These are phyloP conservation scores for Plasmodium gallinaceum DNA, from an alignment of 169 alveolate genomes.

Conservation along the genomic window DNA sequence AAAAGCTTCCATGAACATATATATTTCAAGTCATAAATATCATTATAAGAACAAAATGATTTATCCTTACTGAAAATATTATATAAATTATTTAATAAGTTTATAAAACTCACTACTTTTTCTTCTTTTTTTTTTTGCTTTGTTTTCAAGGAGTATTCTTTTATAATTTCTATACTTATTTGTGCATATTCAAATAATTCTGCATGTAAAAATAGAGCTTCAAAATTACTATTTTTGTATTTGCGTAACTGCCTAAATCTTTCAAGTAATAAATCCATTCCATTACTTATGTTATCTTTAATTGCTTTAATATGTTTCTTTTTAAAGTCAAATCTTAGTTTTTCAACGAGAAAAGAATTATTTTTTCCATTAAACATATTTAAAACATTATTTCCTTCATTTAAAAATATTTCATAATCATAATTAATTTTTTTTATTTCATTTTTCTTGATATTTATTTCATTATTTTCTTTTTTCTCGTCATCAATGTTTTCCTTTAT, in stretches of 20 bases:
- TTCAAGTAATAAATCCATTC: constrained; percentile 34
- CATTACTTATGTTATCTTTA: constrained; percentile 43
- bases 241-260: constrained; percentile 38
- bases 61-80: constrained; percentile 41
- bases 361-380: not conserved
- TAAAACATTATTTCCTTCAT: not conserved
- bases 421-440: not conserved
- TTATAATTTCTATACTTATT: constrained; percentile 55
- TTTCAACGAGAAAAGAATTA: constrained; percentile 10
- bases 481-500: constrained; percentile 12
- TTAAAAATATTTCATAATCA: not conserved
- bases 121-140: constrained; percentile 30
- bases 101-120: constrained; percentile 20
- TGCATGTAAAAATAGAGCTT: constrained; percentile 34
- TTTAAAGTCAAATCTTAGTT: constrained; percentile 43
- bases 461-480: not conserved
- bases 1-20: constrained; percentile 37
- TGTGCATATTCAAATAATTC: constrained; percentile 63
- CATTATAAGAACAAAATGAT: constrained; percentile 26
- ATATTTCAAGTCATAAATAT: constrained; percentile 34
- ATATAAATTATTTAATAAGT: constrained; percentile 26
- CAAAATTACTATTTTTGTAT: constrained; percentile 27
- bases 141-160: constrained; percentile 16
- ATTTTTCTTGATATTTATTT: not conserved
- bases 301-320: constrained; percentile 35